A percentile compares a stretch with the other conserved stretches of the same genome.
Evolutionary conservation across 257 asterid species (phyloP).

Genomic region (Salvia splendens): DNA sequence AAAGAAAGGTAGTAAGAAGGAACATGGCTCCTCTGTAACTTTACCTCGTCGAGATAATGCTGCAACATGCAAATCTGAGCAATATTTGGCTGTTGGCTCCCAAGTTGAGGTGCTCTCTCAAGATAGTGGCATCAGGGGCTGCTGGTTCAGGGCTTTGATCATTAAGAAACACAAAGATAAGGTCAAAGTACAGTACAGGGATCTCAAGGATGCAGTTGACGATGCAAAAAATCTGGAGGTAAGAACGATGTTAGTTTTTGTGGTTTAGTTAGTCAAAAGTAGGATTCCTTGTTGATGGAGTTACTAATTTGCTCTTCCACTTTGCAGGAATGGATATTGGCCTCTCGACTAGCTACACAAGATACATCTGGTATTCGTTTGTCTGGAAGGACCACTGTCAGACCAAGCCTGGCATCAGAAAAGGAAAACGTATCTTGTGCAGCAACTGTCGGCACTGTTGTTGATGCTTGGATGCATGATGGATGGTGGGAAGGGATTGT

Average conservation of each 20-base stretch:
- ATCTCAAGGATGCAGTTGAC: slow-evolving; percentile 72
- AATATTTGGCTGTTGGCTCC: slow-evolving; percentile 54
- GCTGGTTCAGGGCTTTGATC: slow-evolving; percentile 83
- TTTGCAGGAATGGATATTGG: slow-evolving; percentile 78
- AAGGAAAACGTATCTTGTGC: slow-evolving; percentile 31
- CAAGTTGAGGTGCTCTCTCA: slow-evolving; percentile 78
- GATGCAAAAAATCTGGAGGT: slow-evolving; percentile 77
- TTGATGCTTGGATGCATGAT: slow-evolving; percentile 86
- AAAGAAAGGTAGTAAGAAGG: slow-evolving; percentile 19
- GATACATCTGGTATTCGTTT: slow-evolving; percentile 58
- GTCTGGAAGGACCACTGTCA: slow-evolving; percentile 59
- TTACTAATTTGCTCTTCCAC: slow-evolving; percentile 11
- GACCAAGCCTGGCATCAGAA: slow-evolving; percentile 46
- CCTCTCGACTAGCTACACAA: slow-evolving; percentile 55
- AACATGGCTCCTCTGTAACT: slow-evolving; percentile 26
- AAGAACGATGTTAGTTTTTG: not conserved
- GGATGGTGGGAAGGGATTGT: slow-evolving; percentile 99
- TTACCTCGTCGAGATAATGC: slow-evolving; percentile 25
- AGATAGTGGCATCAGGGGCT: slow-evolving; percentile 89
- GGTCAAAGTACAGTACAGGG: slow-evolving; percentile 72
- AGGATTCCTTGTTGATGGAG: not conserved
- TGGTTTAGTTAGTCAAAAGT: not conserved
- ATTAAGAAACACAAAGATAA: slow-evolving; percentile 68
- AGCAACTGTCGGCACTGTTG: slow-evolving; percentile 53
- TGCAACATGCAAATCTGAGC: slow-evolving; percentile 21